Conservation (phyloP, 768 basidiomycete species). For the Russula sp. region DNA sequence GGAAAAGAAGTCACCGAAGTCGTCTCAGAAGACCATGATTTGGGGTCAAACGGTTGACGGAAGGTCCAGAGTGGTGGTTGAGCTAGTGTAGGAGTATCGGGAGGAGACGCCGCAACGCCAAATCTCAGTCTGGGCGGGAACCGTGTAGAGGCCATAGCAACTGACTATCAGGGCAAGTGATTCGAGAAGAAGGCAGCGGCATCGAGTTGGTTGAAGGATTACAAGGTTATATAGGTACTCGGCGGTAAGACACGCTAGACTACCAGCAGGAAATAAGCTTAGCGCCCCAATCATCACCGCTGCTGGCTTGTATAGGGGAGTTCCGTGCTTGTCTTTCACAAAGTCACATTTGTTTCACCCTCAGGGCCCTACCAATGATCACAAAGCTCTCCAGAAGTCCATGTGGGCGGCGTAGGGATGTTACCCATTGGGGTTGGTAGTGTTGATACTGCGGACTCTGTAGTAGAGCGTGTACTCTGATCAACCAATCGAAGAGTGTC, state of each 20-base stretch:
- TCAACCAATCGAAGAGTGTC: too few relatives aligned
- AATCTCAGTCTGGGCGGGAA: background rate
- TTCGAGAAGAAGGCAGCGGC: background rate
- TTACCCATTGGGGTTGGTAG: too few relatives aligned
- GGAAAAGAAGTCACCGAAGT: constrained; percentile 6
- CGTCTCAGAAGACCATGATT: constrained; percentile 4
- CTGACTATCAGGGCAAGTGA: background rate
- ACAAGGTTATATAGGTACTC: constrained; percentile 4
- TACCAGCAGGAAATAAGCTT: background rate
- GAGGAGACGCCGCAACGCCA: background rate
- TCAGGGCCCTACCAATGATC: background rate
- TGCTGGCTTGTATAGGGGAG: background rate
- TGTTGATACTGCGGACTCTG: too few relatives aligned
- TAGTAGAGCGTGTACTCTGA: too few relatives aligned
- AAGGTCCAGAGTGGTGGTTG: constrained; percentile 9
- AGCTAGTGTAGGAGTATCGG: background rate
- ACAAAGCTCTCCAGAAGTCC: background rate
- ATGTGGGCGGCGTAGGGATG: background rate
- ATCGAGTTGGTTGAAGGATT: background rate
- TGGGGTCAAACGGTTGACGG: constrained; percentile 1
- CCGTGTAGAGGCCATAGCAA: constrained; percentile 1
- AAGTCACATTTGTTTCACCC: background rate
- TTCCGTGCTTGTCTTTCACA: background rate
- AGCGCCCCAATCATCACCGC: background rate
- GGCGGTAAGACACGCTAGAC: background rate